Evolutionary conservation across 371 early-diverging fungal genomes (phyloP).

Genomic region (Vairimorpha necatrix): DNA sequence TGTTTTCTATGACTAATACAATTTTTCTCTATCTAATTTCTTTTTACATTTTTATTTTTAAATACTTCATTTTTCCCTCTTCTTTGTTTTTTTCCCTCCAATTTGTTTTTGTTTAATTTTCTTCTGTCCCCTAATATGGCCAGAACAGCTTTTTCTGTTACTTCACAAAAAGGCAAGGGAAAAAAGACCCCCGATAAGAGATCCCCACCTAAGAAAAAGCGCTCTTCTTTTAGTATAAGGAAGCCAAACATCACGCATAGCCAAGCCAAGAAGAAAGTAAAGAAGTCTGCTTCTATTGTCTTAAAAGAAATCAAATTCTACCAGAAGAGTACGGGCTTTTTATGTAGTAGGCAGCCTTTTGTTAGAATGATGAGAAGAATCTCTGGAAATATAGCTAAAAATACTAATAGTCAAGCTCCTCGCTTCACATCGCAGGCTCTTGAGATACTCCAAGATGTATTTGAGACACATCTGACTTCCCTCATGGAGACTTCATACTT

Average conservation of each 20-base stretch:
- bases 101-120: background rate
- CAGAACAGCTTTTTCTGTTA: background rate
- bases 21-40: too few relatives aligned
- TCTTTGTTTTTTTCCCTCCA: background rate
- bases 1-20: too few relatives aligned
- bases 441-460: background rate
- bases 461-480: background rate
- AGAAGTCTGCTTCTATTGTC: background rate
- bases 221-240: background rate
- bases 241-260: background rate
- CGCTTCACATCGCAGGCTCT: constrained; percentile 3
- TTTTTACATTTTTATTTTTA: too few relatives aligned
- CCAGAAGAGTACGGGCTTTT: constrained; percentile 1
- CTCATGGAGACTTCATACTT: background rate
- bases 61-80: too few relatives aligned
- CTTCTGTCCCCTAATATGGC: constrained; percentile 1
- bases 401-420: background rate
- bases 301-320: constrained; percentile 6
- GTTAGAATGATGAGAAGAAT: background rate
- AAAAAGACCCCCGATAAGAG: background rate
- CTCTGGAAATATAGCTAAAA: background rate
- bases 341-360: background rate
- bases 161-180: background rate
- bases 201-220: background rate
- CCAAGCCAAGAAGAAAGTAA: background rate